A percentile compares a stretch with the other conserved stretches of the same genome.
phyloP scores from a whole-genome alignment of 73 alveolate genomes.

The Breviolum minutum region DNA sequence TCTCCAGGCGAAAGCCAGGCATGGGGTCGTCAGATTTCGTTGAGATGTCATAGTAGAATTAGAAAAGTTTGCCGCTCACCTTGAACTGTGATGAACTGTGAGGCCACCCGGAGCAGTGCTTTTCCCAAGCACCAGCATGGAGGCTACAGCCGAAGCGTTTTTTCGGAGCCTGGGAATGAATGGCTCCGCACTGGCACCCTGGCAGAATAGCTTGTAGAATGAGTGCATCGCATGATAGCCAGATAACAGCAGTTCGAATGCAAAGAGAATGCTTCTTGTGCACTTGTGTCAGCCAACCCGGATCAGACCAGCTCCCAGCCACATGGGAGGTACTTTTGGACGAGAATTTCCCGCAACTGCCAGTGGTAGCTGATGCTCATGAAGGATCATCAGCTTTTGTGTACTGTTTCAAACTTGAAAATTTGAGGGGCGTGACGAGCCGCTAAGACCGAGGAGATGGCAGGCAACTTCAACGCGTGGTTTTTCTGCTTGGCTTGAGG shows the following conservation, averaged over 20 bases:
- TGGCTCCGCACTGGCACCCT: not conserved
- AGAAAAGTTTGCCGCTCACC: too few relatives aligned
- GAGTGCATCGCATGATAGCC: too few relatives aligned
- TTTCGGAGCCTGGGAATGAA: not conserved
- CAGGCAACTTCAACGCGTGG: conserved; percentile 8
- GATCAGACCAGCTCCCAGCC: too few relatives aligned
- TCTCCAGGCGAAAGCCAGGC: conserved; percentile 12
- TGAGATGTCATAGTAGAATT: too few relatives aligned
- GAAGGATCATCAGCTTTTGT: not conserved
- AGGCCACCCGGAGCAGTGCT: conserved; percentile 22
- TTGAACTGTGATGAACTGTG: not conserved
- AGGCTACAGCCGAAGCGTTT: not conserved
- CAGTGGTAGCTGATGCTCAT: conserved; percentile 32
- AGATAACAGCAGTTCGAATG: too few relatives aligned
- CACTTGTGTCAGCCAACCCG: too few relatives aligned
- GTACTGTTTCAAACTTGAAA: not conserved
- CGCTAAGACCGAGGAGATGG: not conserved
- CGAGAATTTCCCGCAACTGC: conserved; percentile 51
- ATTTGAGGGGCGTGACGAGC: too few relatives aligned
- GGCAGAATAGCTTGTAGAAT: not conserved
- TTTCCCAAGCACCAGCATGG: conserved; percentile 9
- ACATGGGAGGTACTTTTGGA: conserved; percentile 37
- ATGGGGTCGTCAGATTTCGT: not conserved
- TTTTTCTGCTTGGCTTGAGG: conserved; percentile 32
- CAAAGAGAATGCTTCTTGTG: too few relatives aligned